These are phyloP conservation scores for Blastomyces parvus DNA, from an alignment of 2,329 filamentous ascomycete genomes.

Conservation along the genomic window DNA sequence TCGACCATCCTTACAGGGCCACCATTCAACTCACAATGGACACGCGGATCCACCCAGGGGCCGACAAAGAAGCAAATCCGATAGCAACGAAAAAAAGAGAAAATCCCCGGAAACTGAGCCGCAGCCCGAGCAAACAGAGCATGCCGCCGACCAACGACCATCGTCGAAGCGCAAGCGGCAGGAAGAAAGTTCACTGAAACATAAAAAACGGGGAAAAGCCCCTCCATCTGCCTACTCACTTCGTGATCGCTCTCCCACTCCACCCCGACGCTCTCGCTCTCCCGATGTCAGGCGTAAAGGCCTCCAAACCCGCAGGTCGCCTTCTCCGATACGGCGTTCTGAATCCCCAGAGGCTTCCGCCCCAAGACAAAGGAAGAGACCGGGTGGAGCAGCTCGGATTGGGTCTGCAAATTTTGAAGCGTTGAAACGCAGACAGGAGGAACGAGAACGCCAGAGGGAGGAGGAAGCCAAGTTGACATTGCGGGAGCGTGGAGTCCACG, in stretches of 20 bases:
- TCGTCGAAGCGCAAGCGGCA: constrained; percentile 31
- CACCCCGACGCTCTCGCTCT: constrained; percentile 17
- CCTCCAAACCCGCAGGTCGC: constrained; percentile 24
- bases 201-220: constrained; percentile 29
- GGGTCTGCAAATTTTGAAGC: constrained; percentile 31
- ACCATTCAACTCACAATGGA: background rate
- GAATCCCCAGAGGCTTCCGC: constrained; percentile 34
- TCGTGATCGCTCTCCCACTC: constrained; percentile 27
- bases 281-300: constrained; percentile 21
- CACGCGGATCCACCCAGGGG: background rate
- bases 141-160: constrained; percentile 20
- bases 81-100: constrained; percentile 22
- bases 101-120: constrained; percentile 22
- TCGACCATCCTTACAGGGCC: background rate
- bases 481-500: constrained; percentile 55
- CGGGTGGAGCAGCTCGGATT: constrained; percentile 38
- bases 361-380: constrained; percentile 37
- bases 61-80: background rate
- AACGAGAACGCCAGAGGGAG: constrained; percentile 34
- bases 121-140: constrained; percentile 18
- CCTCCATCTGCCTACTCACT: constrained; percentile 34
- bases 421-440: constrained; percentile 35
- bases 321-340: constrained; percentile 33
- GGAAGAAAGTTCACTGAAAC: constrained; percentile 32
- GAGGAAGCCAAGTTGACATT: constrained; percentile 29